Base-by-base conservation (phyloP, 306 rosid species). In the Ormosia semicastrata region DNA sequence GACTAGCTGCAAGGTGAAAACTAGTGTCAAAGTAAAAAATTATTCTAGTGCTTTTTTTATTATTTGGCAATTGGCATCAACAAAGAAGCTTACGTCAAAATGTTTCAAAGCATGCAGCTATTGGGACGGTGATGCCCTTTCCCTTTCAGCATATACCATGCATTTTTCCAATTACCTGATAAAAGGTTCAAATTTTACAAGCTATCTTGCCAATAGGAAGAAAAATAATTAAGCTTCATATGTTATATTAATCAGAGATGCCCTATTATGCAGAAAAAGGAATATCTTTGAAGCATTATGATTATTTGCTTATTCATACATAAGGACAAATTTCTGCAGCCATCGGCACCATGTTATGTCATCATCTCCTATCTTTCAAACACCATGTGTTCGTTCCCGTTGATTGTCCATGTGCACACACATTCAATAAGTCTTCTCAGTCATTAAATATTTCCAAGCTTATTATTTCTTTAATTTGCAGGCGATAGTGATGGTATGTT, bases 381-480 rank as follows among this genome's bases (percentile, higher is more conserved):
- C 37, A 82, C 49, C 73, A 74, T 73, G 63, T 70, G 83, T 46
- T 78, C 60, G 32, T 62, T 12, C 57, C 11, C 5, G 18, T 76
- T 84, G 73, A 72, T 73, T 70, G 53, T 86, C 91, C 92, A 84
- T 84, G 88, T 87, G 86, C 90, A 75, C 73, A 84, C 63, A 66
- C 58, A 81, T 76, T 74, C 50, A 83, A 47, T 24, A 54, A 86
- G 90, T 87, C 83, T 86, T 74, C 71, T 62, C 33, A 58, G 15
- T 58, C 17, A 65, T 82, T 76, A 65, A 85, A 82, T 69, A 73
- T 84, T 81, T 77, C 17, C 6, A 81, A 32, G 68, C 9, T 70
- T 70, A 46, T 69, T 77, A 71, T 39, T 72, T 78, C 15, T 75
- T 81, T 80, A 60, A 71, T 83, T 15, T 46, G 63, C 32, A 44